phyloP scores from a whole-genome alignment of 345 rosid species.

The Hypericum androsaemum region DNA sequence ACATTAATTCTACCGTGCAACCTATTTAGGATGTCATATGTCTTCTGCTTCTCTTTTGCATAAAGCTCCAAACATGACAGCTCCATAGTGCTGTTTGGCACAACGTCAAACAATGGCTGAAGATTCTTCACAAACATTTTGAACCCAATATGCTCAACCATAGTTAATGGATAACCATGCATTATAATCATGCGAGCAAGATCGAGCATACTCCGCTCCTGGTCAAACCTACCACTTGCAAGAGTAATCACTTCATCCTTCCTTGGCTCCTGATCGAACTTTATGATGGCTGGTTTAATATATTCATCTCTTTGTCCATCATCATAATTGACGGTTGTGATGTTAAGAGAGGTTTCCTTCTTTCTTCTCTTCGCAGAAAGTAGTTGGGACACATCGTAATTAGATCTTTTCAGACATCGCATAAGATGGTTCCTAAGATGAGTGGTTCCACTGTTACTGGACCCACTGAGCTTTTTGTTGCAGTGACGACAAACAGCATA shows the following conservation, averaged over 20 bases:
- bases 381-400: constrained; percentile 77
- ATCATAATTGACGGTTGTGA: constrained; percentile 47
- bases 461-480: constrained; percentile 86
- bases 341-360: constrained; percentile 45
- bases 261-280: constrained; percentile 63
- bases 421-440: constrained; percentile 87
- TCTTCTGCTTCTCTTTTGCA: constrained; percentile 64
- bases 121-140: constrained; percentile 80
- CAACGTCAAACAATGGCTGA: constrained; percentile 56
- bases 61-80: constrained; percentile 68
- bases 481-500: constrained; percentile 84
- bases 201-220: constrained; percentile 64
- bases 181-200: constrained; percentile 88
- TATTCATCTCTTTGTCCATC: constrained; percentile 68
- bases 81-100: constrained; percentile 47
- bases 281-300: constrained; percentile 39
- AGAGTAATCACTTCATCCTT: constrained; percentile 57
- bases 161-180: constrained; percentile 68
- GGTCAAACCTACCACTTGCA: constrained; percentile 67
- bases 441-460: constrained; percentile 93
- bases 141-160: constrained; percentile 91
- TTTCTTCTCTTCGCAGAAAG: constrained; percentile 68
- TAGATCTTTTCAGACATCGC: constrained; percentile 81
- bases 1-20: constrained; percentile 67
- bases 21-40: constrained; percentile 43